These are phyloP conservation scores for Inga oerstediana DNA, from an alignment of 306 rosid species.

Conservation along the genomic window DNA sequence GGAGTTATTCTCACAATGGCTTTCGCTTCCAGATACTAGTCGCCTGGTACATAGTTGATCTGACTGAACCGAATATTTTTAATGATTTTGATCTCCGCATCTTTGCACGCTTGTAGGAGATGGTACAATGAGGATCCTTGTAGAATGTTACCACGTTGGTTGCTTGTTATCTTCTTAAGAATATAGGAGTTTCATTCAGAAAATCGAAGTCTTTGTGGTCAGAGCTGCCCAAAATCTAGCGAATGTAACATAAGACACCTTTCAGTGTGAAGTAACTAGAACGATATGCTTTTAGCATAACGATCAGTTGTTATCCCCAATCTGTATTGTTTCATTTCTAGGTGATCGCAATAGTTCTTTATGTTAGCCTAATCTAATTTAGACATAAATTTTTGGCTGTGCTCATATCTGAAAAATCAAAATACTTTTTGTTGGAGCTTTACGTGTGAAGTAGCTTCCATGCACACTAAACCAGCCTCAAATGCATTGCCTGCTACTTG, in stretches of 20 bases:
- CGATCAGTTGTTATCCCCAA: slow-evolving; percentile 20
- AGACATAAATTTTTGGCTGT: background rate
- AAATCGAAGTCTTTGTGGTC: slow-evolving; percentile 28
- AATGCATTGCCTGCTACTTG: background rate
- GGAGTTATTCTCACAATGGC: slow-evolving; percentile 80
- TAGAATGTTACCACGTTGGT: slow-evolving; percentile 7
- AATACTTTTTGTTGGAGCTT: background rate
- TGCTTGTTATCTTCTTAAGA: slow-evolving; percentile 15
- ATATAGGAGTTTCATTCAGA: slow-evolving; percentile 16
- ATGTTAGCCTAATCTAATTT: background rate
- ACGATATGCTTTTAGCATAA: background rate
- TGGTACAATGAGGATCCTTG: slow-evolving; percentile 26
- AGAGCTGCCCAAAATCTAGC: background rate
- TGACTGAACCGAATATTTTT: slow-evolving; percentile 31
- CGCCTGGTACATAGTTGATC: slow-evolving; percentile 59
- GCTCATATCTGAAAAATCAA: background rate
- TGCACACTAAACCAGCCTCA: background rate
- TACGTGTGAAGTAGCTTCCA: background rate
- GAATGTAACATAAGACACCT: slow-evolving; percentile 1
- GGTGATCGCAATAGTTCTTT: background rate
- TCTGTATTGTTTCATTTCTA: slow-evolving; percentile 17
- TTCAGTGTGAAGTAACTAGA: background rate
- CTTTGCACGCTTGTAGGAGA: slow-evolving; percentile 31
- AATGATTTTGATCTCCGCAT: slow-evolving; percentile 24
- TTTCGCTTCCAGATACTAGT: slow-evolving; percentile 74